These are phyloP conservation scores for Scenedesmus sp. DNA, from an alignment of 163 green algal species.

Conservation along the genomic window DNA sequence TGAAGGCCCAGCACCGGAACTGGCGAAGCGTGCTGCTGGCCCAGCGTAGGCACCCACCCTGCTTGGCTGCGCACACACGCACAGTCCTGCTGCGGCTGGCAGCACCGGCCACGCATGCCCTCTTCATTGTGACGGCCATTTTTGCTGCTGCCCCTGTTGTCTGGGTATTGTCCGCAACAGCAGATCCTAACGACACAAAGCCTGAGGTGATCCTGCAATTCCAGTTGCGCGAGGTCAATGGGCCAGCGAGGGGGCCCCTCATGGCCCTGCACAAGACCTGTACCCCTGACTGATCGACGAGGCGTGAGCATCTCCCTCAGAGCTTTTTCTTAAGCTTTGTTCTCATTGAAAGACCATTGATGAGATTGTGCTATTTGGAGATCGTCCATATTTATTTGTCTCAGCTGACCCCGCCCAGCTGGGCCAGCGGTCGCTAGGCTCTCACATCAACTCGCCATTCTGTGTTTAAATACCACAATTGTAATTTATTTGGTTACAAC, in stretches of 20 bases:
- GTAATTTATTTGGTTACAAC: no score
- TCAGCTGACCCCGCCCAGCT: background rate
- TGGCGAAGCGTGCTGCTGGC: background rate
- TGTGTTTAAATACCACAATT: background rate
- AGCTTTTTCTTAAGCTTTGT: background rate
- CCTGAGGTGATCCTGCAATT: background rate
- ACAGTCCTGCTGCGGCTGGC: conserved; percentile 36
- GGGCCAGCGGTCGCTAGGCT: no score
- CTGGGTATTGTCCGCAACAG: conserved; percentile 5
- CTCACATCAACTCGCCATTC: background rate
- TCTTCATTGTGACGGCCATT: conserved; percentile 49
- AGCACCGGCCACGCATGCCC: conserved; percentile 27
- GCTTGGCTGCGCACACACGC: conserved; percentile 44
- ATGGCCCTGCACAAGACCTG: background rate
- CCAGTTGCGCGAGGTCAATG: background rate
- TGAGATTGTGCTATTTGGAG: no score
- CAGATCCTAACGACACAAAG: conserved; percentile 4
- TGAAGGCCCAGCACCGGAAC: background rate
- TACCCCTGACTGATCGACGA: conserved; percentile 2
- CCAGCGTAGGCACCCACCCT: conserved; percentile 33
- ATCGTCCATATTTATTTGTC: background rate
- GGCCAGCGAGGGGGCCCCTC: background rate
- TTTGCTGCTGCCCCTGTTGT: background rate
- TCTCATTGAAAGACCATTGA: no score
- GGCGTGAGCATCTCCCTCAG: background rate